phyloP scores from a whole-genome alignment of 192 early-diverging fungal species.

The Backusella tarrabulga region DNA sequence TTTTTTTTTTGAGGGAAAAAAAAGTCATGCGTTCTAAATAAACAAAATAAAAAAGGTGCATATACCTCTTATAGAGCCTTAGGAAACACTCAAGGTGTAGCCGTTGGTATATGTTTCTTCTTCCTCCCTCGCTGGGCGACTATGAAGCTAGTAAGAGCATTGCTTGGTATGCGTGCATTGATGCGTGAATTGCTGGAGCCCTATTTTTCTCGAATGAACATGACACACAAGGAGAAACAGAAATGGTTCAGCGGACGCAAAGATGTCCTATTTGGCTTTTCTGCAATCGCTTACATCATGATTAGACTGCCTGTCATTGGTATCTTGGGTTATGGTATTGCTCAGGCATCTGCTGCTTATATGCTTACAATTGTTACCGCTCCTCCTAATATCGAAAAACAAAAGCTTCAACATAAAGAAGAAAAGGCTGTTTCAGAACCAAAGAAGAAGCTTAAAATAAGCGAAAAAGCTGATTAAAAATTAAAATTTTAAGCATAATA shows the following conservation, averaged over 20 bases:
- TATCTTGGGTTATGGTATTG: slow-evolving; percentile 53
- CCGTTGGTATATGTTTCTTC: slow-evolving; percentile 43
- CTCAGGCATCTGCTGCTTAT: slow-evolving; percentile 46
- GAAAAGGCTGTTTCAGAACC: neutral
- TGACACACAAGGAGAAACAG: slow-evolving; percentile 44
- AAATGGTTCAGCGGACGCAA: slow-evolving; percentile 57
- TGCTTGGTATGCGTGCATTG: slow-evolving; percentile 50
- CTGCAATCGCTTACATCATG: slow-evolving; percentile 50
- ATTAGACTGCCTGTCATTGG: slow-evolving; percentile 53
- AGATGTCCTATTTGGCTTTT: slow-evolving; percentile 58
- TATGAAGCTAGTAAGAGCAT: slow-evolving; percentile 41
- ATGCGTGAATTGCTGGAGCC: slow-evolving; percentile 62
- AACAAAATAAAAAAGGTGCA: slow-evolving; percentile 26
- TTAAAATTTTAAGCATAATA: neutral
- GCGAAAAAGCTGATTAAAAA: neutral
- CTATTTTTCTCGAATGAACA: slow-evolving; percentile 54
- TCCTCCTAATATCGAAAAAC: slow-evolving; percentile 18
- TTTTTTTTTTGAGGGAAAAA: neutral
- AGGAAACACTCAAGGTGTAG: slow-evolving; percentile 32
- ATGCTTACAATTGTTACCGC: slow-evolving; percentile 28
- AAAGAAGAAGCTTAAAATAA: neutral
- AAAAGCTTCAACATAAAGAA: neutral
- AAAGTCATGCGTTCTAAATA: neutral
- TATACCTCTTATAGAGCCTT: slow-evolving; percentile 45
- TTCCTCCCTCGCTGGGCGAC: slow-evolving; percentile 40